phyloP scores from a whole-genome alignment of 176 grass and related monocot genomes.

The Pontederia crassipes region DNA sequence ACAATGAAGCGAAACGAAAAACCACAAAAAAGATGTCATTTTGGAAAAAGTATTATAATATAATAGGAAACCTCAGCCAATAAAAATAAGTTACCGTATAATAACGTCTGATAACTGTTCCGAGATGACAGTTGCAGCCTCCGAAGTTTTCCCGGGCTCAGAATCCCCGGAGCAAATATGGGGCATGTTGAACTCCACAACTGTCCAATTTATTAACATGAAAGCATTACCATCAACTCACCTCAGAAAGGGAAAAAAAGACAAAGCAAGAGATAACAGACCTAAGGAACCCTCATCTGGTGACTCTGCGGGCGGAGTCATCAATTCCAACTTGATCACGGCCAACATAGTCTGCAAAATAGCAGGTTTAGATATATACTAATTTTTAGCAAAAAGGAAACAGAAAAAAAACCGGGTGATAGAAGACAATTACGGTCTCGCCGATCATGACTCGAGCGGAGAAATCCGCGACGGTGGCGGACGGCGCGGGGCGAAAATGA shows the following conservation, averaged over 20 bases:
- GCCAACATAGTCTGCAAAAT: conserved; percentile 63
- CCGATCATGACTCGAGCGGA: conserved; percentile 70
- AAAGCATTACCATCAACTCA: neutral
- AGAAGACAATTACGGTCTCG: conserved; percentile 37
- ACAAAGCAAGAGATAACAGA: conserved; percentile 11
- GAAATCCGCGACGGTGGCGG: conserved; percentile 31
- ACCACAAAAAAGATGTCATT: neutral
- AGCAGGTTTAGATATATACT: neutral
- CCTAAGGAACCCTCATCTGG: conserved; percentile 70
- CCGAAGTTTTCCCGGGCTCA: conserved; percentile 55
- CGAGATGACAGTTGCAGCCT: conserved; percentile 52
- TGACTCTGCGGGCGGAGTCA: conserved; percentile 39
- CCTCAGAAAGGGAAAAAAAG: neutral
- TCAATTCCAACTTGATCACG: conserved; percentile 85
- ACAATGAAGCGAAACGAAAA: neutral
- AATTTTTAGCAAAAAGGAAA: conserved; percentile 35
- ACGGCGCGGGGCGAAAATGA: neutral
- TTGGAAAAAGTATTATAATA: neutral
- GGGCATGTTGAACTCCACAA: conserved; percentile 87
- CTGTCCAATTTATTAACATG: conserved; percentile 23
- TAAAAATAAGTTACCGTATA: conserved; percentile 25
- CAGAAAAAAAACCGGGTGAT: neutral
- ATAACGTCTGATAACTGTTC: conserved; percentile 69
- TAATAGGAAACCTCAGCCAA: neutral
- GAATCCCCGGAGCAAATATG: conserved; percentile 66